Evolutionary conservation across 768 basidiomycete species (phyloP).

Genomic region (Podaxis mareebaensis): DNA sequence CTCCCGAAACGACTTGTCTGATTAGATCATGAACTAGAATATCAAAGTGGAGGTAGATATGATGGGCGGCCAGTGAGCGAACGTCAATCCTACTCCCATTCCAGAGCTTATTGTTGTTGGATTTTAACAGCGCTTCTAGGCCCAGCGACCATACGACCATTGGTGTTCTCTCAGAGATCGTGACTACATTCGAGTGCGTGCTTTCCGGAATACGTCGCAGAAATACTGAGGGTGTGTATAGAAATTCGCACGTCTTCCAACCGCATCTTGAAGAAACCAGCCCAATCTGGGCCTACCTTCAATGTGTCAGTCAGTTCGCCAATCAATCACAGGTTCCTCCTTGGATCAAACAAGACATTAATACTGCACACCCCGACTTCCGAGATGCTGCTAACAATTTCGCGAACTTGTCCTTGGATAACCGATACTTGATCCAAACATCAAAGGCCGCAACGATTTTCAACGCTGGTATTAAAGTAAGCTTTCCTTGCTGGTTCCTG

Average conservation of each 20-base stretch:
- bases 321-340: slow-evolving; percentile 21
- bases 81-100: not conserved
- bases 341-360: slow-evolving; percentile 24
- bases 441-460: slow-evolving; percentile 31
- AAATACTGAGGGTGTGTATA: not conserved
- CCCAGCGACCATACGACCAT: slow-evolving; percentile 28
- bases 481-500: not conserved
- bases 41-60: slow-evolving; percentile 28
- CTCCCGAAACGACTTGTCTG: not conserved
- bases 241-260: slow-evolving; percentile 26
- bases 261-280: slow-evolving; percentile 24
- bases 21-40: slow-evolving; percentile 19
- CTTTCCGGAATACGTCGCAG: not conserved
- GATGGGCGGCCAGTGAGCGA: slow-evolving; percentile 32
- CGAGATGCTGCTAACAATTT: slow-evolving; percentile 24
- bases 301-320: slow-evolving; percentile 25
- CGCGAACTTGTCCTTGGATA: slow-evolving; percentile 21
- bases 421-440: slow-evolving; percentile 29
- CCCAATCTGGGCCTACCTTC: slow-evolving; percentile 30
- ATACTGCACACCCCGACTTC: slow-evolving; percentile 22
- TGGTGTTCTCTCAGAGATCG: slow-evolving; percentile 31
- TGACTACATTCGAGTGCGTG: slow-evolving; percentile 27
- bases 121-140: slow-evolving; percentile 24
- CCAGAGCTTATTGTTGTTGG: not conserved
- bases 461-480: slow-evolving; percentile 29